These are phyloP conservation scores for Diaporthe sp. DNA, from an alignment of 2,329 filamentous ascomycete species.

Conservation along the genomic window DNA sequence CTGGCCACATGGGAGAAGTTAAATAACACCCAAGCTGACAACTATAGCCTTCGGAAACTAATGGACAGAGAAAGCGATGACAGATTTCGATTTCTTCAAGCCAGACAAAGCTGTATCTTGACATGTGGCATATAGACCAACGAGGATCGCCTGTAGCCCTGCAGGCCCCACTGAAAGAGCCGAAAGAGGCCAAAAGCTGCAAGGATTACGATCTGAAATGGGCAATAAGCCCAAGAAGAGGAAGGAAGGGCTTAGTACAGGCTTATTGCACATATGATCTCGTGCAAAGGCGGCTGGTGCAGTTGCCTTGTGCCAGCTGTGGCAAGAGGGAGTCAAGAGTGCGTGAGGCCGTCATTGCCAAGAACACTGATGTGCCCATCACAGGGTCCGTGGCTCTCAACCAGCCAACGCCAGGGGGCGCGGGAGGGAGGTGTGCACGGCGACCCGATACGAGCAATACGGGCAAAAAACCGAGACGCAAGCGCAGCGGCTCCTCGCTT, in stretches of 20 bases:
- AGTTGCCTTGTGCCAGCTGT: not conserved
- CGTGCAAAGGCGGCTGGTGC: not conserved
- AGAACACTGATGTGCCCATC: not conserved
- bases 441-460: conserved; percentile 14
- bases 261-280: no score
- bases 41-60: not conserved
- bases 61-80: not conserved
- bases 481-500: not conserved
- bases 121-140: not conserved
- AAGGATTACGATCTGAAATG: not conserved
- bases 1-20: not conserved
- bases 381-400: not conserved
- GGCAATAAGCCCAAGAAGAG: not conserved
- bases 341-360: conserved; percentile 6
- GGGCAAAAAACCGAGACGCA: not conserved
- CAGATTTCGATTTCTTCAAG: not conserved
- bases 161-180: conserved; percentile 1
- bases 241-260: not conserved
- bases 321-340: not conserved
- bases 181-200: not conserved
- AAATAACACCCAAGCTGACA: not conserved
- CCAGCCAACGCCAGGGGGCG: not conserved
- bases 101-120: not conserved
- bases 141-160: not conserved
- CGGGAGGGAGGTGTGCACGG: not conserved